Evolutionary conservation across 1,139 yeast genomes (phyloP), one percentile per base, ranked within the genome.

Genomic region (Scheffersomyces segobiensis): DNA sequence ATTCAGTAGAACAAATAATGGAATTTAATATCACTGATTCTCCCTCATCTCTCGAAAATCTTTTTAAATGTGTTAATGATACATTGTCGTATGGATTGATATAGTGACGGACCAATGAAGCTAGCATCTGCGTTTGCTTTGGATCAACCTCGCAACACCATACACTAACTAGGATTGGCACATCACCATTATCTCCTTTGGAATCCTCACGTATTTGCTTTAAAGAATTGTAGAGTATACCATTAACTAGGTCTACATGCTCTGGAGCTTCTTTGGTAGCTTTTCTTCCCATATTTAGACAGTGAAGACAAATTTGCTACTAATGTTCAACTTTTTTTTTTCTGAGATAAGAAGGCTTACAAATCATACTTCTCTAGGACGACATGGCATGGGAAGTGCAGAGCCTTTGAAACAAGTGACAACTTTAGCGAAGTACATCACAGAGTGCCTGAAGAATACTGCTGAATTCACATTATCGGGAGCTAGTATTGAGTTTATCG

Each of bases 141-240:
- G 82, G 79, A 4, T 58, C 60, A 17, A 80, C 69, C 20, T 69
- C 71, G 59, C 82, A 78, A 51, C 85, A 76, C 96, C 96, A 91
- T 1, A 84, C 88, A 3, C 75, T 71, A 2, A 79, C 71, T 12
- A 87, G 68, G 3, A 67, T 62, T 0, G 81, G 80, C 1, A 57
- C 60, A 4, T 72, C 66, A 4, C 82, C 78, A 19, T 68, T 69
- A 8, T 70, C 63, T 1, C 66, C 62, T 1, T 60, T 59, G 6
- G 63, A 66, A 2, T 65, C 65, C 2, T 57, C 53, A 54, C 74
- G 72, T 2, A 88, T 70, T 62, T 87, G 89, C 59, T 82, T 76
- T 24, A 88, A 73, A 12, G 72, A 68, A 0, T 76, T 79, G 60
- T 84, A 83, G 3, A 87, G 70, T 0, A 83, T 71, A 8, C 88